Base-by-base conservation (phyloP, 306 rosid genomes). In the Cyclanthera cordifolia region DNA sequence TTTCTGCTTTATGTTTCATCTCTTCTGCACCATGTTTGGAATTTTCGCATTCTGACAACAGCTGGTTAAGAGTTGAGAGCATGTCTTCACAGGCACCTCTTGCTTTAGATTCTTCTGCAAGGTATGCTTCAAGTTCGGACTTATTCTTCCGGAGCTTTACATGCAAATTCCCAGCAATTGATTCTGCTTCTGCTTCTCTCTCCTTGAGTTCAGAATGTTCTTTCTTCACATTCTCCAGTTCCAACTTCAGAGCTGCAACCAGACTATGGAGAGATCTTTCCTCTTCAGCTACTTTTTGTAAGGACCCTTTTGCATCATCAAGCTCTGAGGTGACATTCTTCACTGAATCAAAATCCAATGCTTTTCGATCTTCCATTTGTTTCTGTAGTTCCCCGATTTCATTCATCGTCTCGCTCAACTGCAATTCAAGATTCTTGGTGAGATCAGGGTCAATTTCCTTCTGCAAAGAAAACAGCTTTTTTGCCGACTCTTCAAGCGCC, bases 111-210 rank as follows among this genome's bases (percentile, higher is more conserved):
- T 88, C 99, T 70, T 86, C 96, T 13, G 80, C 77, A 13, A 81
- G 56, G 86, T 85, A 84, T 16, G 84, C 83, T 81, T 90, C 95
- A 7, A 94, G 92, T 80, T 94, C 97, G 17, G 95, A 74, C 78
- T 85, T 88, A 19, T 74, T 79, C 79, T 88, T 88, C 56, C 82
- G 86, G 41, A 90, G 96, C 77, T 85, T 84, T 58, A 86, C 90
- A 28, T 88, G 95, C 72, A 94, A 79, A 73, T 85, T 85, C 60
- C 92, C 97, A 46, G 87, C 97, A 47, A 79, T 72, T 28, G 97
- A 88, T 83, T 94, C 96, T 11, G 97, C 87, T 76, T 86, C 97
- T 3, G 88, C 86, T 78, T 94, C 97, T 80, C 78, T 94, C 67
- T 84, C 97, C 80, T 88, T 90, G 77, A 90, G 78, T 48, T 83